Evolutionary conservation across 2,329 filamentous ascomycete genomes (phyloP).

Genomic region (Phialemoniopsis sp.): DNA sequence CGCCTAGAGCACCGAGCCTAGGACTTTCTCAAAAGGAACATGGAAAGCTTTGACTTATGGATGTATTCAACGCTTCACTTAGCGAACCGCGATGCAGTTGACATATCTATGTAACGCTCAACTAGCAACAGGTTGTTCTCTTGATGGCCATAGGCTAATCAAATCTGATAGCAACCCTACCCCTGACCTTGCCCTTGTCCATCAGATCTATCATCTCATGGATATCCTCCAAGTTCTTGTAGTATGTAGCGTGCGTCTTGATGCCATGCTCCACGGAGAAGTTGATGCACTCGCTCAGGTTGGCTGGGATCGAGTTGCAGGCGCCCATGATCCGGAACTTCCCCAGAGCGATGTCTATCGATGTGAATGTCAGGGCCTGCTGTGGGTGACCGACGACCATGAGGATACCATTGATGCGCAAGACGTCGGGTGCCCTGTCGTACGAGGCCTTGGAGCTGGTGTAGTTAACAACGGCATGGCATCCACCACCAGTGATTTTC

Average conservation of each 20-base stretch:
- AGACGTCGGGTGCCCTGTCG: not conserved
- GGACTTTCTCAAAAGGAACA: no score
- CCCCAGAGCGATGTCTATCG: slow-evolving; percentile 6
- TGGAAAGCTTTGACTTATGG: no score
- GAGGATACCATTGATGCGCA: slow-evolving; percentile 4
- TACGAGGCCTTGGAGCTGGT: slow-evolving; percentile 5
- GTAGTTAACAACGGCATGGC: slow-evolving; percentile 6
- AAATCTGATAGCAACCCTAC: slow-evolving; percentile 2
- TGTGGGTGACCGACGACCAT: slow-evolving; percentile 7
- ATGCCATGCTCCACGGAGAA: slow-evolving; percentile 11
- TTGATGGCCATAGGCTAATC: no score
- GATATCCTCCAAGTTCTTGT: slow-evolving; percentile 15
- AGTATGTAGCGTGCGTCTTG: slow-evolving; percentile 4
- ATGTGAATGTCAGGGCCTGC: slow-evolving; percentile 3
- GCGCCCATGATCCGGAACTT: slow-evolving; percentile 11
- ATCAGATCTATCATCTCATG: slow-evolving; percentile 26
- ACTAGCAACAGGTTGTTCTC: no score
- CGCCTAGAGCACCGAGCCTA: no score
- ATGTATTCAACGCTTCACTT: no score
- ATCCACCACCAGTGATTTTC: slow-evolving; percentile 3
- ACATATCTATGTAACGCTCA: no score
- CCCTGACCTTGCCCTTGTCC: slow-evolving; percentile 16
- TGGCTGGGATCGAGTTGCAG: slow-evolving; percentile 9
- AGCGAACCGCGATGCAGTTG: no score
- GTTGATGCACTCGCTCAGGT: slow-evolving; percentile 8